Evolutionary conservation across 495 filamentous ascomycete species (phyloP).

Genomic region (Neurospora sp.): DNA sequence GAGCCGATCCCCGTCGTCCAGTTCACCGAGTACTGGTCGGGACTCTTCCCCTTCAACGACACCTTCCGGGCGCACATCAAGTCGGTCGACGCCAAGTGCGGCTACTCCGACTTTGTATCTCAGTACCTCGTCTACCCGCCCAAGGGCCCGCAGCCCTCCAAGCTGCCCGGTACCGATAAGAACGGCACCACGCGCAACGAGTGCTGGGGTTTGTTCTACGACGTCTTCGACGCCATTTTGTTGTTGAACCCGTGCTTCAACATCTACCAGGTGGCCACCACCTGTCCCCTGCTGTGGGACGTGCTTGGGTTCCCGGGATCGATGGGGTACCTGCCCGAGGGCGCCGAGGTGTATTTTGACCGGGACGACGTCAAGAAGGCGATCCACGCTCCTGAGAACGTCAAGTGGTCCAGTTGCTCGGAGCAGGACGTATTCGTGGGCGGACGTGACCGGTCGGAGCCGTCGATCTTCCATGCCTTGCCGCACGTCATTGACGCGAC

Average conservation of each 20-base stretch:
- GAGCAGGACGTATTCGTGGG: slow-evolving; percentile 44
- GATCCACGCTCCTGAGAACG: slow-evolving; percentile 55
- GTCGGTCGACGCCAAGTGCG: slow-evolving; percentile 45
- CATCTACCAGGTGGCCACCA: slow-evolving; percentile 64
- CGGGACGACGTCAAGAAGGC: slow-evolving; percentile 62
- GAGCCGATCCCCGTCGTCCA: slow-evolving; percentile 46
- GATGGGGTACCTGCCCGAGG: slow-evolving; percentile 37
- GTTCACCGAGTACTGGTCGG: slow-evolving; percentile 52
- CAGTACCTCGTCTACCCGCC: slow-evolving; percentile 61
- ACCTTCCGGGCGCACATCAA: slow-evolving; percentile 52
- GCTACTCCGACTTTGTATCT: slow-evolving; percentile 52
- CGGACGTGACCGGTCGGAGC: slow-evolving; percentile 34
- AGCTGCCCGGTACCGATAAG: slow-evolving; percentile 12
- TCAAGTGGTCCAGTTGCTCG: slow-evolving; percentile 50
- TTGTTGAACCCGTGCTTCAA: slow-evolving; percentile 72
- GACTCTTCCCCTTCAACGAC: slow-evolving; percentile 56
- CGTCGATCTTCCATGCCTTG: slow-evolving; percentile 42
- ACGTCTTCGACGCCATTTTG: slow-evolving; percentile 43
- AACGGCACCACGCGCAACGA: slow-evolving; percentile 13
- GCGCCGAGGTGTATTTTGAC: slow-evolving; percentile 65
- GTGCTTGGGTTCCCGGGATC: slow-evolving; percentile 53
- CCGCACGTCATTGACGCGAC: slow-evolving; percentile 64
- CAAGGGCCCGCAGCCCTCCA: slow-evolving; percentile 41
- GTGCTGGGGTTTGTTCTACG: slow-evolving; percentile 38
- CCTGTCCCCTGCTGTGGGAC: slow-evolving; percentile 64